Conservation (phyloP, 2,329 filamentous ascomycete species). For the Microascus cirrosus region DNA sequence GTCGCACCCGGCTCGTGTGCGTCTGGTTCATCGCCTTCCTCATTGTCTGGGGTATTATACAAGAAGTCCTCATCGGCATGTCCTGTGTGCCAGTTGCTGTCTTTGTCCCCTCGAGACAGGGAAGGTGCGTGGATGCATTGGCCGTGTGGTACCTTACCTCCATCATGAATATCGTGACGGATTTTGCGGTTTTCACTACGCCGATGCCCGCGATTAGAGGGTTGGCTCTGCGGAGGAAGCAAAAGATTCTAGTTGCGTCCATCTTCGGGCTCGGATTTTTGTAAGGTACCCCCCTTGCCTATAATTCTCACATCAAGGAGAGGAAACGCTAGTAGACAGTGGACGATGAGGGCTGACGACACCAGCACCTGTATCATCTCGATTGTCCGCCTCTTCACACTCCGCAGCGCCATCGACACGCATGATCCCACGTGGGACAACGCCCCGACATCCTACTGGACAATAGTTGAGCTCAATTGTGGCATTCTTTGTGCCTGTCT, state of each 20-base stretch:
- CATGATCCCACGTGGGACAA: constrained; percentile 19
- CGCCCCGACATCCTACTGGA: constrained; percentile 20
- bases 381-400: constrained; percentile 18
- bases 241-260: constrained; percentile 15
- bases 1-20: constrained; percentile 13
- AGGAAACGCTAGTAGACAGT: not conserved
- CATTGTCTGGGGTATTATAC: constrained; percentile 14
- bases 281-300: constrained; percentile 8
- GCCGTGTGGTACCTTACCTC: constrained; percentile 20
- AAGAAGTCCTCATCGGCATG: constrained; percentile 14
- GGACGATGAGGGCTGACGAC: no score
- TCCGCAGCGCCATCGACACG: constrained; percentile 14
- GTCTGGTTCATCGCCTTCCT: constrained; percentile 15
- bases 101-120: constrained; percentile 13
- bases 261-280: constrained; percentile 20
- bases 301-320: not conserved
- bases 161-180: constrained; percentile 22
- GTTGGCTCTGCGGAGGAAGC: constrained; percentile 17
- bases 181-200: constrained; percentile 22
- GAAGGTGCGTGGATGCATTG: constrained; percentile 15
- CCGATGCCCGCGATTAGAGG: constrained; percentile 24
- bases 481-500: constrained; percentile 27
- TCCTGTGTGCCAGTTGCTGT: constrained; percentile 15
- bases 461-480: constrained; percentile 25
- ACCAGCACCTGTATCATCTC: constrained; percentile 19